Evolutionary conservation across 305 asterid species (phyloP).

Genomic region (Lippia alba): DNA sequence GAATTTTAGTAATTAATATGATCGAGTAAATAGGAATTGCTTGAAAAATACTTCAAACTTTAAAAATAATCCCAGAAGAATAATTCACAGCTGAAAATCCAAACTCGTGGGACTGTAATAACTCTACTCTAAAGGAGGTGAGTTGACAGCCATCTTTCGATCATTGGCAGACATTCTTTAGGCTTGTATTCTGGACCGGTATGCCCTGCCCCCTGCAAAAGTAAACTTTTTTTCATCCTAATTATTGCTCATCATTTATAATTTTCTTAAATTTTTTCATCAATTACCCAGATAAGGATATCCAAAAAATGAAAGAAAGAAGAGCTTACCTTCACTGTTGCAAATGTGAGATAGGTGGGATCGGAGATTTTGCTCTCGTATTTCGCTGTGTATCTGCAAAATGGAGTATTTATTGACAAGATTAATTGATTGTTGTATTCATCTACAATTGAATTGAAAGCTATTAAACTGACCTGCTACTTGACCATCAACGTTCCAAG

Average conservation of each 20-base stretch:
- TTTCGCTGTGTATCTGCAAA: constrained; percentile 44
- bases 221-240: background rate
- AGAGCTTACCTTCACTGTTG: constrained; percentile 43
- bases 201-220: constrained; percentile 54
- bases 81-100: no score
- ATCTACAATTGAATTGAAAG: constrained; percentile 11
- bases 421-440: background rate
- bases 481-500: constrained; percentile 38
- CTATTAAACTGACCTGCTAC: no score
- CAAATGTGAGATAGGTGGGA: constrained; percentile 1
- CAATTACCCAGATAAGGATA: no score
- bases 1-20: no score
- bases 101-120: no score
- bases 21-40: no score
- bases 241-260: no score
- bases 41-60: no score
- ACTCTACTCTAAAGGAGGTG: constrained; percentile 17
- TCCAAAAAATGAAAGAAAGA: no score
- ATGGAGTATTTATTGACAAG: no score
- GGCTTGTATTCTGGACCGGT: constrained; percentile 49
- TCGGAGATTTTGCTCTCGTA: constrained; percentile 32
- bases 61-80: no score
- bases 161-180: constrained; percentile 44
- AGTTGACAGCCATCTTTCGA: constrained; percentile 40
- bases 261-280: no score